Percentiles rank a stretch among this genome's conserved stretches.
These are phyloP conservation scores for Hanseniaspora gamundiae DNA, from an alignment of 1,139 yeast species.

Conservation along the genomic window DNA sequence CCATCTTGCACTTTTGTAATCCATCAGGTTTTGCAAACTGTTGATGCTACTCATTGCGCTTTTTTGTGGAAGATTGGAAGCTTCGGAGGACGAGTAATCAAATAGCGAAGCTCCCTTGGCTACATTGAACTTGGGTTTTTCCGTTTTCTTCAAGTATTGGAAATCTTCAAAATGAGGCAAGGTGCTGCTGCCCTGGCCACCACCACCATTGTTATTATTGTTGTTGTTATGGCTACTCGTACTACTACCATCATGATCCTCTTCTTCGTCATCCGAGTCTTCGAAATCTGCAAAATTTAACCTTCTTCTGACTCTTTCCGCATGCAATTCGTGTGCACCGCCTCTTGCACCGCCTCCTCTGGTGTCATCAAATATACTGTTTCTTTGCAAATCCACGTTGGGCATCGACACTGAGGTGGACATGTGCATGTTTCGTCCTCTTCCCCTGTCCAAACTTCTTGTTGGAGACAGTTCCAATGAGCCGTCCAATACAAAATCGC, in stretches of 20 bases:
- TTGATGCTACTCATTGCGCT: neutral
- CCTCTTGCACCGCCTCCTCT: neutral
- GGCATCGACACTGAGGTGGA: neutral
- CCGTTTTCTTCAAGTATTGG: too few relatives aligned
- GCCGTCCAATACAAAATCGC: neutral
- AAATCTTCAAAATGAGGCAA: too few relatives aligned
- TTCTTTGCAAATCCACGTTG: neutral
- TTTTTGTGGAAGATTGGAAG: neutral
- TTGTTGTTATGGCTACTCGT: too few relatives aligned
- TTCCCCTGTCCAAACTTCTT: neutral
- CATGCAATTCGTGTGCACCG: neutral
- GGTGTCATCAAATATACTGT: neutral
- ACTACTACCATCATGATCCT: neutral
- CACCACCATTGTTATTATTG: too few relatives aligned
- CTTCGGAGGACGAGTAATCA: neutral
- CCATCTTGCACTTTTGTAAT: conserved; percentile 4
- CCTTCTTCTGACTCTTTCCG: neutral
- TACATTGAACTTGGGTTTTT: too few relatives aligned
- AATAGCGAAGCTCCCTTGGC: too few relatives aligned
- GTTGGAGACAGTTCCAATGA: neutral
- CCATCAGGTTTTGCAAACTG: neutral
- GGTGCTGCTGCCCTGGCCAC: too few relatives aligned
- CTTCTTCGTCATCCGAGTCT: neutral
- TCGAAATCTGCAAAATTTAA: neutral
- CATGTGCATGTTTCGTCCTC: neutral